Evolutionary conservation across 176 grass and related monocot genomes (phyloP).

Genomic region (Triticum dicoccoides): DNA sequence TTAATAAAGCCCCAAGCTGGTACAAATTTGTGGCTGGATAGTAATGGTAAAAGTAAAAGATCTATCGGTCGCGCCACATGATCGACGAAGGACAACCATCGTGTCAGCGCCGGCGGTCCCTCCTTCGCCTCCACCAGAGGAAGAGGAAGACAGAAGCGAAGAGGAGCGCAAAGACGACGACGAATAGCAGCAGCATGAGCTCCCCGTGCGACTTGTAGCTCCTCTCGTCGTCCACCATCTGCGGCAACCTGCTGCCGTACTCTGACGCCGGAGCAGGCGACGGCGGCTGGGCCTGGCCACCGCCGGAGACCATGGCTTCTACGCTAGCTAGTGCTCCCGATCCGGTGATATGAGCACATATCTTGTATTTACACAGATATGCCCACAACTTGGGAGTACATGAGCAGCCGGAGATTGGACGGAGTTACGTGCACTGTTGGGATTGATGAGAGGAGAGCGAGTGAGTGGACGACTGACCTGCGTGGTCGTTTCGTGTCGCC

Average conservation of each 20-base stretch:
- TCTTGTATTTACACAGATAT: not conserved
- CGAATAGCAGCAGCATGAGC: constrained; percentile 15
- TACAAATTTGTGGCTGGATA: not conserved
- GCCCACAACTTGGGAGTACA: not conserved
- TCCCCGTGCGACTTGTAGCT: constrained; percentile 40
- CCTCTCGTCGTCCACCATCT: constrained; percentile 3
- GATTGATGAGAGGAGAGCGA: not conserved
- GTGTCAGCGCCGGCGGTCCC: not conserved
- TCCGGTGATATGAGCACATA: not conserved
- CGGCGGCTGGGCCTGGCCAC: not conserved
- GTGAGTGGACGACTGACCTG: not conserved
- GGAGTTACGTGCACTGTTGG: not conserved
- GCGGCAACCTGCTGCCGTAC: not conserved
- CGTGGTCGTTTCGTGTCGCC: not conserved
- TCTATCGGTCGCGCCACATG: not conserved
- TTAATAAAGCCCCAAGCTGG: not conserved
- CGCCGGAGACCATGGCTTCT: not conserved
- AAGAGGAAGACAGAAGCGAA: not conserved
- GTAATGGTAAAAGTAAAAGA: not conserved
- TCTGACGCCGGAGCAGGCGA: not conserved
- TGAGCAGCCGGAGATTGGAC: not conserved
- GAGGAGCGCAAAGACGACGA: not conserved
- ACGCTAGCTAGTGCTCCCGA: not conserved
- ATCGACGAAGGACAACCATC: not conserved
- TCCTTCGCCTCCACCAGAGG: not conserved